A percentile compares a stretch with the other conserved stretches of the same genome.
phyloP scores from a whole-genome alignment of 495 filamentous ascomycete species.

The Haplographium delicatum region DNA sequence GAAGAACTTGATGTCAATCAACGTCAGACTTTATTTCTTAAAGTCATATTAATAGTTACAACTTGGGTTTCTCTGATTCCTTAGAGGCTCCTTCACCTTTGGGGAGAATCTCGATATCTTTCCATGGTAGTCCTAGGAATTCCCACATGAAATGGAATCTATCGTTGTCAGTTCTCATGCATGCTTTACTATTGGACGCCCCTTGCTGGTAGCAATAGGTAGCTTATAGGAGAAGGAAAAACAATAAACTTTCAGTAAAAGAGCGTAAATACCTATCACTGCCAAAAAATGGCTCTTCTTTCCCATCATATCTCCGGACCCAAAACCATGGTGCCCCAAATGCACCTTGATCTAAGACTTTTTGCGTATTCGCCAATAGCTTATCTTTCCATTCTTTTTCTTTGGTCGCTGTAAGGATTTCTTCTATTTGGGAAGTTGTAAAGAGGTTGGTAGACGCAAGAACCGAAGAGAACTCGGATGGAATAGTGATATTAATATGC shows the following conservation, averaged over 20 bases:
- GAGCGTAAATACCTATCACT: slow-evolving; percentile 70
- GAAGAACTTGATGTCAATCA: too few relatives aligned
- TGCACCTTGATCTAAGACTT: slow-evolving; percentile 56
- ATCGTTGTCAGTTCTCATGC: background rate
- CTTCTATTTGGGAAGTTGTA: slow-evolving; percentile 35
- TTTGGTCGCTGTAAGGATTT: slow-evolving; percentile 45
- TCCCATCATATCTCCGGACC: slow-evolving; percentile 54
- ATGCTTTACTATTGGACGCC: background rate
- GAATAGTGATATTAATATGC: slow-evolving; percentile 44
- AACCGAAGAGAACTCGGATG: slow-evolving; percentile 29
- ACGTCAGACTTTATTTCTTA: too few relatives aligned
- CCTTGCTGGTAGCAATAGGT: too few relatives aligned
- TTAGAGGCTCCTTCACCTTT: slow-evolving; percentile 4
- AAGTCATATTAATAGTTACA: too few relatives aligned
- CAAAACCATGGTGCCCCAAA: slow-evolving; percentile 72
- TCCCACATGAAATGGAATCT: slow-evolving; percentile 27
- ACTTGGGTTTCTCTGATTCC: slow-evolving; percentile 13
- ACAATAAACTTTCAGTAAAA: too few relatives aligned
- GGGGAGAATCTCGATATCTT: slow-evolving; percentile 18
- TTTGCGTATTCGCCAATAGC: slow-evolving; percentile 52
- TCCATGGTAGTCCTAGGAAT: slow-evolving; percentile 18
- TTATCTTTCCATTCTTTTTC: slow-evolving; percentile 51
- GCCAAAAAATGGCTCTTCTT: slow-evolving; percentile 68
- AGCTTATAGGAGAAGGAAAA: too few relatives aligned
- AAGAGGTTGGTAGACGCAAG: slow-evolving; percentile 33